Conservation (phyloP, 176 grass and related monocot genomes). For the Aegilops longissima region DNA sequence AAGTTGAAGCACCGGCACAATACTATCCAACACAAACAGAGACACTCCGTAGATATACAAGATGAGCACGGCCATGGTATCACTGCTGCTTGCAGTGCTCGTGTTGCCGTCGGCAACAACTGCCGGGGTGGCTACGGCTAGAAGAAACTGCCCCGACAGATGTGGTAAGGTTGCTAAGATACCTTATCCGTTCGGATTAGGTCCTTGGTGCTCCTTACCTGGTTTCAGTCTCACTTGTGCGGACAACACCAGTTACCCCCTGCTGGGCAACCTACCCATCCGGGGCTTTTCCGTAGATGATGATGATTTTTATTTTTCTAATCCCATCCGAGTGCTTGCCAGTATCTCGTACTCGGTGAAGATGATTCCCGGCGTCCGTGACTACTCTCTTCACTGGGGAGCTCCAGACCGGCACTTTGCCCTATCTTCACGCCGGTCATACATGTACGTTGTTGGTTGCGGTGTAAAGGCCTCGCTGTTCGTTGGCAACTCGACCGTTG, state of each 20-base stretch:
- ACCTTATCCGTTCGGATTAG: background rate
- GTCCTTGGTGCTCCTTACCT: background rate
- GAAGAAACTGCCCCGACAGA: background rate
- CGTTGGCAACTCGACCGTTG: background rate
- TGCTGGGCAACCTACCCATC: background rate
- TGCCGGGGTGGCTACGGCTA: background rate
- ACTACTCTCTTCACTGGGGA: background rate
- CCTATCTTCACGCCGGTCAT: background rate
- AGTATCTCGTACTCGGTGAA: background rate
- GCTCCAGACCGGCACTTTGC: background rate
- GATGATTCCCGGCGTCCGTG: background rate
- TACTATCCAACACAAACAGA: background rate
- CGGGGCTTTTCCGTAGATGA: too few relatives aligned
- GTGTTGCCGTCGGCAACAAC: background rate
- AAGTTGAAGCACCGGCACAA: background rate
- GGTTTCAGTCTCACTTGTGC: background rate
- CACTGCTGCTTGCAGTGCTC: background rate
- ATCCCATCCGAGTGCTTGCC: too few relatives aligned
- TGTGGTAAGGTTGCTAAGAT: background rate
- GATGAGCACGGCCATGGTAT: background rate
- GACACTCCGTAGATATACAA: background rate
- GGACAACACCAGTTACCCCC: background rate
- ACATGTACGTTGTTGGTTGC: background rate
- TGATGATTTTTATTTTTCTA: too few relatives aligned
- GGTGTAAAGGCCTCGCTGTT: constrained; percentile 2